Percentiles rank a stretch among this genome's conserved stretches.
Evolutionary conservation across 306 rosid species (phyloP).

Genomic region (Castanea crenata): DNA sequence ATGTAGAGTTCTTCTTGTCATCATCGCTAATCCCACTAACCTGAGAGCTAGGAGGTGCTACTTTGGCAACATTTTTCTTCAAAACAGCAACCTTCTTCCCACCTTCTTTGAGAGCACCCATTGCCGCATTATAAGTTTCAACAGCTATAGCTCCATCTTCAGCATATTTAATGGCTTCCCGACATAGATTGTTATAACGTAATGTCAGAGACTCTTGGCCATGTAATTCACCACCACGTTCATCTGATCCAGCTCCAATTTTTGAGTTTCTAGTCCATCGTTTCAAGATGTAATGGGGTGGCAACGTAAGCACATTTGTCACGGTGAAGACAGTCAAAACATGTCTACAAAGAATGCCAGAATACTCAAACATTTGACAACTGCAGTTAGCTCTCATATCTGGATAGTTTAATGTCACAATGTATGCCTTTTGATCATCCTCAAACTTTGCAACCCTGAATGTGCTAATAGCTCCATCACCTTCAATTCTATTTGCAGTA

Average conservation of each 20-base stretch:
- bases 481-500: slow-evolving; percentile 88
- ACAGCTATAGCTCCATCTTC: slow-evolving; percentile 80
- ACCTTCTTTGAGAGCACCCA: slow-evolving; percentile 69
- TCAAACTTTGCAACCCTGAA: slow-evolving; percentile 92
- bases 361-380: slow-evolving; percentile 95
- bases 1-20: slow-evolving; percentile 53
- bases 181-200: slow-evolving; percentile 68
- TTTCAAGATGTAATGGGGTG: slow-evolving; percentile 76
- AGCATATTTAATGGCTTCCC: slow-evolving; percentile 80
- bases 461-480: slow-evolving; percentile 75
- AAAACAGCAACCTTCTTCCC: slow-evolving; percentile 62
- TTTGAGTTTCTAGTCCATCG: slow-evolving; percentile 96
- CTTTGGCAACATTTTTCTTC: slow-evolving; percentile 72
- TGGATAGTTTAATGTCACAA: slow-evolving; percentile 60
- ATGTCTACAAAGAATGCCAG: slow-evolving; percentile 91
- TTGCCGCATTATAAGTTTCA: slow-evolving; percentile 76
- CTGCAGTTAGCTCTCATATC: slow-evolving; percentile 85
- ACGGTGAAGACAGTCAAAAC: slow-evolving; percentile 85
- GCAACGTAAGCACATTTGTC: slow-evolving; percentile 82
- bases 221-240: slow-evolving; percentile 51
- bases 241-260: slow-evolving; percentile 53
- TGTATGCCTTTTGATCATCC: slow-evolving; percentile 75
- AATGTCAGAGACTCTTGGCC: slow-evolving; percentile 62
- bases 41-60: slow-evolving; percentile 57
- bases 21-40: slow-evolving; percentile 52